A percentile compares a stretch with the other conserved stretches of the same genome.
Evolutionary conservation across 106 monocot genomes (phyloP).

Genomic region (Alisma plantagoaquatica): DNA sequence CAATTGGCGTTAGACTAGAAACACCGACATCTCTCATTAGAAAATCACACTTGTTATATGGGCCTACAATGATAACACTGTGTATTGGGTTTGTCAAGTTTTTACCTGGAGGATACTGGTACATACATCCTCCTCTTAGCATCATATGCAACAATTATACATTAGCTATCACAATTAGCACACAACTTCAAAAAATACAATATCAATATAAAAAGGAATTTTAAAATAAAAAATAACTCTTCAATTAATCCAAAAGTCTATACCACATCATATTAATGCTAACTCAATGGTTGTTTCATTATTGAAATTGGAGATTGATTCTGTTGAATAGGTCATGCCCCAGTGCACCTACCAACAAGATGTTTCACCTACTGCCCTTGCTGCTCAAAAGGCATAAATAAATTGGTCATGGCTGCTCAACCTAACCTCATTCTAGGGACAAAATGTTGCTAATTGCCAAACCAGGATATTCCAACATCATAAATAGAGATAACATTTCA

Average conservation of each 20-base stretch:
- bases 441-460: slow-evolving; percentile 78
- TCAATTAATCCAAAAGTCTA: too few relatives aligned
- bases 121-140: slow-evolving; percentile 56
- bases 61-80: slow-evolving; percentile 39
- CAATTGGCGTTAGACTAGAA: slow-evolving; percentile 53
- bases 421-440: slow-evolving; percentile 81
- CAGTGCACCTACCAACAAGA: slow-evolving; percentile 44
- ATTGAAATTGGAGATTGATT: slow-evolving; percentile 43
- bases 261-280: not conserved
- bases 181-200: not conserved
- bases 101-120: slow-evolving; percentile 58
- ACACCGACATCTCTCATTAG: slow-evolving; percentile 32
- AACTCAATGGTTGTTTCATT: slow-evolving; percentile 42
- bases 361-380: slow-evolving; percentile 64
- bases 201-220: not conserved
- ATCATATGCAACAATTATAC: slow-evolving; percentile 24
- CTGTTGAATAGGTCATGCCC: slow-evolving; percentile 48
- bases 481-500: too few relatives aligned
- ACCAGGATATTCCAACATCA: too few relatives aligned
- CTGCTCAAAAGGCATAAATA: too few relatives aligned
- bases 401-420: slow-evolving; percentile 59
- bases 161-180: not conserved
- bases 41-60: slow-evolving; percentile 55
- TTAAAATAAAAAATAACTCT: too few relatives aligned
- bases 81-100: slow-evolving; percentile 40